Evolutionary conservation across 164 flowering plant genomes (phyloP).

Genomic region (Liquidambar formosana): DNA sequence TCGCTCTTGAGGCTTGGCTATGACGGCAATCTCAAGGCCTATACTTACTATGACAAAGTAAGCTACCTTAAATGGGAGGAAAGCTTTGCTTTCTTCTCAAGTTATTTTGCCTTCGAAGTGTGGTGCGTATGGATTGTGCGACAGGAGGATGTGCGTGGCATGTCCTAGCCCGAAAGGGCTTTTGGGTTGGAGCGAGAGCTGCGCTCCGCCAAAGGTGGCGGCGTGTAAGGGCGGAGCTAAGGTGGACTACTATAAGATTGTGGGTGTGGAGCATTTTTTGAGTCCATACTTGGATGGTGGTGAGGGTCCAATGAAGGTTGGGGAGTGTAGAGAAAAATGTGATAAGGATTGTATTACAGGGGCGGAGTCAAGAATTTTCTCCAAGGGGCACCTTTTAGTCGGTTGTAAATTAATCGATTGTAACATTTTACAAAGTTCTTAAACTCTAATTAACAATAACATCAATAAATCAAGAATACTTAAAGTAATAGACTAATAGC

Average conservation of each 20-base stretch:
- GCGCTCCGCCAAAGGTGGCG: slow-evolving; percentile 19
- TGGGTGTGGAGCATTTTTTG: slow-evolving; percentile 44
- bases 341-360: no score
- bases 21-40: slow-evolving; percentile 34
- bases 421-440: no score
- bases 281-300: slow-evolving; percentile 16
- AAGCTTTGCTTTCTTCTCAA: slow-evolving; percentile 23
- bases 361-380: no score
- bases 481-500: no score
- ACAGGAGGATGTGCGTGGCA: slow-evolving; percentile 27
- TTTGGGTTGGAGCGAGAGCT: slow-evolving; percentile 30
- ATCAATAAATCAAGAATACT: no score
- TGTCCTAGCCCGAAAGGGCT: slow-evolving; percentile 30
- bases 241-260: slow-evolving; percentile 36
- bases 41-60: slow-evolving; percentile 27
- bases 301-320: slow-evolving; percentile 21
- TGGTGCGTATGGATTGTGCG: slow-evolving; percentile 37
- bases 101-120: slow-evolving; percentile 28
- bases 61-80: slow-evolving; percentile 22
- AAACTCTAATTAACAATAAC: no score
- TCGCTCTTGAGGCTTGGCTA: slow-evolving; percentile 23
- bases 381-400: no score
- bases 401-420: no score
- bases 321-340: slow-evolving; percentile 37
- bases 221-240: slow-evolving; percentile 22